A percentile compares a stretch with the other conserved stretches of the same genome.
Conservation (phyloP, 768 basidiomycete genomes). For the Lactarius quietus region DNA sequence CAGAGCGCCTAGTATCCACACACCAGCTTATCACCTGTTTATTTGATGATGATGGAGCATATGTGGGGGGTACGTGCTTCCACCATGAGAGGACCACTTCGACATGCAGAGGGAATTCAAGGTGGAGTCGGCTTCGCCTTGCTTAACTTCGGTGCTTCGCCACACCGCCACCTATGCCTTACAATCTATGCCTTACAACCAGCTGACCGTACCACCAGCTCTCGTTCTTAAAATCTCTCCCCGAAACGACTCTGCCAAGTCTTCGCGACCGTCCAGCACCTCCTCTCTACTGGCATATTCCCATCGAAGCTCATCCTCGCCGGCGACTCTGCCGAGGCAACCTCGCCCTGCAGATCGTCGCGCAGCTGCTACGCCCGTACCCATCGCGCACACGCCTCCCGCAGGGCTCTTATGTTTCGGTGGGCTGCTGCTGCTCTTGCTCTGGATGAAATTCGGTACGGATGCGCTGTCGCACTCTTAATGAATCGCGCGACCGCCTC, state of each 20-base stretch:
- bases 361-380: conserved; percentile 25
- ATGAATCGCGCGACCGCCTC: background rate
- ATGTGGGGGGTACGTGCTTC: conserved; percentile 12
- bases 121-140: conserved; percentile 7
- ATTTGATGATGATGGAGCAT: background rate
- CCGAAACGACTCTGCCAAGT: conserved; percentile 25
- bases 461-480: conserved; percentile 9
- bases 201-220: background rate
- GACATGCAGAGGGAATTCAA: conserved; percentile 4
- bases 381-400: background rate
- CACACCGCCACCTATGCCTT: background rate
- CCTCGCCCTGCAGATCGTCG: conserved; percentile 24
- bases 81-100: background rate
- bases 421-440: conserved; percentile 11
- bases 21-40: too few relatives aligned
- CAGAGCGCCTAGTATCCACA: background rate
- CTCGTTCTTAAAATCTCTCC: conserved; percentile 1
- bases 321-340: conserved; percentile 28
- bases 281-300: conserved; percentile 20
- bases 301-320: conserved; percentile 27
- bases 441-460: background rate
- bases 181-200: too few relatives aligned
- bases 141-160: conserved; percentile 12
- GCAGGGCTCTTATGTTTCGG: background rate
- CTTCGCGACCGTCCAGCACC: conserved; percentile 15